Base-by-base conservation (phyloP, 192 early-diverging fungal genomes). In the Linnemannia zychae region DNA sequence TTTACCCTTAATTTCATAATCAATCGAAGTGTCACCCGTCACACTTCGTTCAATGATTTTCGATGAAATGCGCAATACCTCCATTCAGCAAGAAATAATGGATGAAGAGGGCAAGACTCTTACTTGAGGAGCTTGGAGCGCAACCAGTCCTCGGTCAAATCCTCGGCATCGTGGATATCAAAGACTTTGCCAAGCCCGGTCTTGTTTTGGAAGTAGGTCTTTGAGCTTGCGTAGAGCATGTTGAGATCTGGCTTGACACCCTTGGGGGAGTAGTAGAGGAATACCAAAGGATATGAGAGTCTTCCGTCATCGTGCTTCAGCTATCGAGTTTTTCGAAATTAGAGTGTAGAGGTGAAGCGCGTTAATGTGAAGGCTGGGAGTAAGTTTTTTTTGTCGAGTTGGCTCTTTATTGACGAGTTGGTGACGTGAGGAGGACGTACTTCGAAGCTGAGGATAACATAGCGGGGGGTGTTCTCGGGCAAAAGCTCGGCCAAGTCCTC, bases 261-360 rank as follows among this genome's bases (percentile, higher is more conserved):
- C 13, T 46, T 69, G 4, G 93, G 94, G 20, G 89, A 89, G 81
- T 94, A 94, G 74, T 92, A 94, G 20, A 95, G 82, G 70, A 95
- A 93, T 5, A 95, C 90, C 31, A 97, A 86, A 0, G 97, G 97
- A 52, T 91, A 97, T 12, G 91, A 93, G 20, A 92, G 86, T 9
- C 96, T 91, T 18, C 95, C 95, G 78, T 93, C 91, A 70, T 75
- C 71, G 50, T 92, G 91, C 52, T 89, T 89, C 16, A 92, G 67
- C 91, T 93, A 79, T 44, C 9, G 9, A 9, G 40, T 9, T 3
- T n/a, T n/a, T n/a, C n/a, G n/a, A n/a, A 46, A 34, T 15, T 63
- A 24, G 24, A 13, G 28, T 7, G 52, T 53, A 24, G 52, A 69
- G 46, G 67, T 3, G 1, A 53, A 40, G n/a, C n/a, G n/a, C n/a